These are phyloP conservation scores for Salvia sclarea DNA, from an alignment of 305 asterid genomes.

Conservation along the genomic window DNA sequence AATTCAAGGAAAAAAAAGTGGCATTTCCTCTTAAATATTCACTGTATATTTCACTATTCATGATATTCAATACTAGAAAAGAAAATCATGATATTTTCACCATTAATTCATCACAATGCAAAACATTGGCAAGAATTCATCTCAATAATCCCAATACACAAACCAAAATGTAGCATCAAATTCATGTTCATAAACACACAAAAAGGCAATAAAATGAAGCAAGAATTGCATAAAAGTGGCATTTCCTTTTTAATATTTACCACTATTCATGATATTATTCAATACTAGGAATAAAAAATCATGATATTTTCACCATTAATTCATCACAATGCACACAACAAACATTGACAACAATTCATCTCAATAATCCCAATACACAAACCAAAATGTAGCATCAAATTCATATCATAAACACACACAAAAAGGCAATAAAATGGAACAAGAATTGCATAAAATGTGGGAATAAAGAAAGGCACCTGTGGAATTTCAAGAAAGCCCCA, in stretches of 20 bases:
- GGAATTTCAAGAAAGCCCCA: conserved; percentile 14
- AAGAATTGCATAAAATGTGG: conserved; percentile 19
- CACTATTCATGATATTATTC: not conserved
- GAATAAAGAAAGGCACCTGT: conserved; percentile 28
- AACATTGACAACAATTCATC: not conserved
- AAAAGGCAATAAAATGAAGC: conserved; percentile 2
- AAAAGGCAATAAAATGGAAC: conserved; percentile 3
- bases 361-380: conserved; percentile 10
- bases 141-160: conserved; percentile 10
- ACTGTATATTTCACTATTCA: conserved; percentile 1
- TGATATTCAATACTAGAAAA: not conserved
- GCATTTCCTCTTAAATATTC: no score
- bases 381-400: conserved; percentile 8
- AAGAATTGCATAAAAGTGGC: conserved; percentile 14
- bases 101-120: conserved; percentile 8
- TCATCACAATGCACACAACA: not conserved
- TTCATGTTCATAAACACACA: not conserved
- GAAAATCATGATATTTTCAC: conserved; percentile 6
- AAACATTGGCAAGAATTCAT: not conserved
- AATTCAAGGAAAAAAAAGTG: not conserved
- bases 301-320: conserved; percentile 20
- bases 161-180: conserved; percentile 10
- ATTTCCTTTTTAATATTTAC: no score
- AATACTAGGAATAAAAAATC: not conserved
- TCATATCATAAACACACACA: not conserved